Conservation (phyloP, 73 alveolate genomes). For the Paramecium tetraurelia region DNA sequence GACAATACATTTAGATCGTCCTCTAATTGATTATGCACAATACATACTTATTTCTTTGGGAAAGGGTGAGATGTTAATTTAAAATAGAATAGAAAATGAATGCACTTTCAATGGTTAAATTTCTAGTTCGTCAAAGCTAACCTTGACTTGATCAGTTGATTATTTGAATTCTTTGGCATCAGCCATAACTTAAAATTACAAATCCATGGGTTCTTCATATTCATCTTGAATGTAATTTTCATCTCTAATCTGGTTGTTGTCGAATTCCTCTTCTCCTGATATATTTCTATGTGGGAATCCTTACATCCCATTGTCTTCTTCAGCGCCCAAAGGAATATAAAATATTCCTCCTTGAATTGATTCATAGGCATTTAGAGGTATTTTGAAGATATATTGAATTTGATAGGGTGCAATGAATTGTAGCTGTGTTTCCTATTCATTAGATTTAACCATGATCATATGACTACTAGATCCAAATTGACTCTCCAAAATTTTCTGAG, state of each 20-base stretch:
- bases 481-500: not conserved
- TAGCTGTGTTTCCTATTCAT: not conserved
- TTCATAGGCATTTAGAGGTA: not conserved
- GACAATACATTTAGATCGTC: conserved; percentile 33
- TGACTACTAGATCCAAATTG: not conserved
- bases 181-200: not conserved
- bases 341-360: not conserved
- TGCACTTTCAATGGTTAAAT: conserved; percentile 25
- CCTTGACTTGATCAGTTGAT: conserved; percentile 25
- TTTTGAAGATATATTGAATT: not conserved
- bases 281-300: not conserved
- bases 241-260: not conserved
- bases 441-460: not conserved
- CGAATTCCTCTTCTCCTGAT: not conserved
- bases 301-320: not conserved
- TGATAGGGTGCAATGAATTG: not conserved
- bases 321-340: not conserved
- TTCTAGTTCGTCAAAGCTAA: conserved; percentile 42
- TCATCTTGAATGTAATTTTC: conserved; percentile 12
- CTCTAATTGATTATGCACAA: not conserved
- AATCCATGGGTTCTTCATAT: conserved; percentile 56
- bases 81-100: not conserved
- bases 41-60: conserved; percentile 46
- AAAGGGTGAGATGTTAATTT: not conserved
- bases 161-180: not conserved